These are phyloP conservation scores for Exutisphaerella laricina DNA, from an alignment of 2,329 filamentous ascomycete genomes.

Conservation along the genomic window DNA sequence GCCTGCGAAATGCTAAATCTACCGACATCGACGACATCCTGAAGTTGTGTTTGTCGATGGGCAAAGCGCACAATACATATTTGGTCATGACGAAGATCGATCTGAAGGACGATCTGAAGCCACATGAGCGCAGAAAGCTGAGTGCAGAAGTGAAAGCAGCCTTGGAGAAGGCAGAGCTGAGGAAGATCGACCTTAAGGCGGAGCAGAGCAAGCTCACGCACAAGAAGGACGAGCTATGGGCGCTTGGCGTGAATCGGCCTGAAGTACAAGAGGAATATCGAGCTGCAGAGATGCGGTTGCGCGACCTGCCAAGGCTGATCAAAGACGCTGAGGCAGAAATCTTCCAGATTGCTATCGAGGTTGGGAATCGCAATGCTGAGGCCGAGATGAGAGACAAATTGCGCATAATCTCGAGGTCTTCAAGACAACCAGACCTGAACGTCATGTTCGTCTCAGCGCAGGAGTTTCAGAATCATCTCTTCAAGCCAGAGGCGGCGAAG, in stretches of 20 bases:
- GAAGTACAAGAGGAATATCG: neutral
- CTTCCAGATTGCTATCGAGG: neutral
- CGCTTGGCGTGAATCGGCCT: no score
- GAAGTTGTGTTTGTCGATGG: conserved; percentile 5
- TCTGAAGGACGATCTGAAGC: conserved; percentile 4
- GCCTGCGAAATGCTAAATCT: conserved; percentile 10
- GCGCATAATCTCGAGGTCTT: no score
- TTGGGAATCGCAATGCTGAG: conserved; percentile 8
- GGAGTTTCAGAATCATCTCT: conserved; percentile 20
- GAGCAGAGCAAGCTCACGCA: no score
- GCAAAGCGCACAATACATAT: conserved; percentile 13
- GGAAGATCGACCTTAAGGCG: neutral
- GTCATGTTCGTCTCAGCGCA: conserved; percentile 17
- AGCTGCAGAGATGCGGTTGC: neutral
- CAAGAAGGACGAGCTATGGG: no score
- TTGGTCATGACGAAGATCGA: conserved; percentile 18
- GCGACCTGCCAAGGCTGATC: neutral
- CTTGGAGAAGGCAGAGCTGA: neutral
- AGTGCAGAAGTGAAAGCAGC: neutral
- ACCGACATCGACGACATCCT: conserved; percentile 9
- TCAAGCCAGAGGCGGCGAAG: conserved; percentile 10
- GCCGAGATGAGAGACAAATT: no score
- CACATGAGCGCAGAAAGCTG: neutral
- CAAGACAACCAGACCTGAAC: conserved; percentile 17
- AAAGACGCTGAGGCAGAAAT: conserved; percentile 2